A percentile compares a stretch with the other conserved stretches of the same genome.
phyloP scores from a whole-genome alignment of 768 basidiomycete species.

The Phanerochaete sordida region DNA sequence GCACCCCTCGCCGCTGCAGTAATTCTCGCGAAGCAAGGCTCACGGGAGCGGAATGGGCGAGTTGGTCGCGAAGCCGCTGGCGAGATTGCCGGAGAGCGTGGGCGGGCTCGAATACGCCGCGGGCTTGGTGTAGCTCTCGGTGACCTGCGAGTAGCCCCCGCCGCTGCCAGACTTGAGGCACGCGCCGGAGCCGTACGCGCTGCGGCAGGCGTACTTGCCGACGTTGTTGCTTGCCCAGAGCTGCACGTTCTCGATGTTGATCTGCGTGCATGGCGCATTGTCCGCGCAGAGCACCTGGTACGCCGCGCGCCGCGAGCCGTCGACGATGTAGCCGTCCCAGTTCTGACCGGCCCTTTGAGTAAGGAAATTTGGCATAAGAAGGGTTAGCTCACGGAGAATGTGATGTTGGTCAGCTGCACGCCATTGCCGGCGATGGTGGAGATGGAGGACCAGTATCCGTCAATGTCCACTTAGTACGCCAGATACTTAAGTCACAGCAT shows the following conservation, averaged over 20 bases:
- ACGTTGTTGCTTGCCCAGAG: conserved; percentile 25
- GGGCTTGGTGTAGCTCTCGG: conserved; percentile 20
- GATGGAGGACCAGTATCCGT: conserved; percentile 26
- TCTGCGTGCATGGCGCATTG: conserved; percentile 24
- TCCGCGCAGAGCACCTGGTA: conserved; percentile 25
- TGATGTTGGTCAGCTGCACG: conserved; percentile 25
- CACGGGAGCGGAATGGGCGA: conserved; percentile 25
- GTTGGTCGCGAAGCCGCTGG: conserved; percentile 21
- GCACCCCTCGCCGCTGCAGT: not conserved
- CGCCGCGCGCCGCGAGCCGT: conserved; percentile 23
- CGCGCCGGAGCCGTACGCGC: conserved; percentile 26
- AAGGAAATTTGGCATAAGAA: not conserved
- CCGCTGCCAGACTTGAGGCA: conserved; percentile 22
- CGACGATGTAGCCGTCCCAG: conserved; percentile 26
- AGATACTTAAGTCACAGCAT: not conserved
- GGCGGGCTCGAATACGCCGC: conserved; percentile 26
- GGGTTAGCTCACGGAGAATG: conserved; percentile 19
- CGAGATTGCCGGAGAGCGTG: conserved; percentile 22
- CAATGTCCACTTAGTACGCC: conserved; percentile 16
- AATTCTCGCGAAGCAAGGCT: not conserved
- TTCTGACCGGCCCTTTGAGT: conserved; percentile 11
- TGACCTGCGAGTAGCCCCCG: conserved; percentile 21
- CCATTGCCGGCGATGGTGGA: conserved; percentile 21
- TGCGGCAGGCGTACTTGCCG: conserved; percentile 26
- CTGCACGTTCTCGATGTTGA: conserved; percentile 25